Evolutionary conservation across 2,329 filamentous ascomycete genomes (phyloP).

Genomic region (Aaosphaeria pasadenensis): DNA sequence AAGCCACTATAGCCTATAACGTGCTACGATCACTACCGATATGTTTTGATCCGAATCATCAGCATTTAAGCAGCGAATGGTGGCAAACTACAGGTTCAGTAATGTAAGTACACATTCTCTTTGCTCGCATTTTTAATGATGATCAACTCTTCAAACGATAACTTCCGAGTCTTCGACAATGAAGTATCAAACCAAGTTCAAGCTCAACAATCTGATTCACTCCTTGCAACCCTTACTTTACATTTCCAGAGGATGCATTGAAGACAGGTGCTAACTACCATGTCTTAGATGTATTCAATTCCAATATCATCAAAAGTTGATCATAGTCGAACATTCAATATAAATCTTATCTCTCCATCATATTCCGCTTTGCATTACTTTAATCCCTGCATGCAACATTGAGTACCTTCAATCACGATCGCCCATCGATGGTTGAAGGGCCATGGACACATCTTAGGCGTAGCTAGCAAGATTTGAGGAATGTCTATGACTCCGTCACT

Average conservation of each 20-base stretch:
- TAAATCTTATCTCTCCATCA: background rate
- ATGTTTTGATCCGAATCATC: background rate
- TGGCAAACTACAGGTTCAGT: background rate
- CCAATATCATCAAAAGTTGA: background rate
- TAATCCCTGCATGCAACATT: too few relatives aligned
- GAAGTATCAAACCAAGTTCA: constrained; percentile 43
- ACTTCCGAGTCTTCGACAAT: constrained; percentile 34
- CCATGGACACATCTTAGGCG: too few relatives aligned
- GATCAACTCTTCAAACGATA: constrained; percentile 27
- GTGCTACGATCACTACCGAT: too few relatives aligned
- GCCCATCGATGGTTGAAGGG: too few relatives aligned
- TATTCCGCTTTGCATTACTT: too few relatives aligned
- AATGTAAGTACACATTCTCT: constrained; percentile 15
- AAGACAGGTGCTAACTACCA: constrained; percentile 3
- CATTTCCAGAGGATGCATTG: constrained; percentile 4
- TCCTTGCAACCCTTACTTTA: constrained; percentile 1
- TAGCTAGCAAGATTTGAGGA: too few relatives aligned
- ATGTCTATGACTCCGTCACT: background rate
- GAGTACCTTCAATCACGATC: too few relatives aligned
- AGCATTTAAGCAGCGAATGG: background rate
- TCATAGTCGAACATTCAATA: background rate
- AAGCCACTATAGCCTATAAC: too few relatives aligned
- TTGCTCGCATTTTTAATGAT: constrained; percentile 19
- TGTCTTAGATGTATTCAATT: background rate
- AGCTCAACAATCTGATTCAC: constrained; percentile 55